Base-by-base conservation (phyloP, 140 eudicot genomes). In the Erigeron philadelphicus region DNA sequence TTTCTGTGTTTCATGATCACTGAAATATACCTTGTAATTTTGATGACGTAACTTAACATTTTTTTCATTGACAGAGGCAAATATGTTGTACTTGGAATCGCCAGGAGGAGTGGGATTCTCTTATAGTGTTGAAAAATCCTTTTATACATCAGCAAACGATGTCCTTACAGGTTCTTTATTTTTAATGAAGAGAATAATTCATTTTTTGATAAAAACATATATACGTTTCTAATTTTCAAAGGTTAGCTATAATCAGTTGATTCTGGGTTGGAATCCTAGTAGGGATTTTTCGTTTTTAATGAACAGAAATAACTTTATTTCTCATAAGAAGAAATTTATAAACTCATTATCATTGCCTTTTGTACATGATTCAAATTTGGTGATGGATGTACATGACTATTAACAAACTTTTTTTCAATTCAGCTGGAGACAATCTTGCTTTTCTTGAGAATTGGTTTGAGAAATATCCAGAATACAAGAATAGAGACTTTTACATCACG, bases 61-160 rank as follows among this genome's bases (percentile, higher is more conserved):
- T 10, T 60, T 44, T 68, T 31, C 38, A 49, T 68, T 70, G 13
- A 61, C 86, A 90, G 95, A 79, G 72, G 97, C 95, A 64, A 90
- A 90, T 65, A 83, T 90, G 90, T 68, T 90, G 70, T 90, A 83
- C 76, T 78, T 90, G 85, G 95, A 90, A 57, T 77, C 97, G 68
- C 97, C 97, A 25, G 95, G 88, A 68, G 97, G 95, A 75, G 93
- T 87, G 80, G 97, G 97, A 12, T 87, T 87, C 79, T 90, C 97
- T 11, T 87, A 77, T 70, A 79, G 90, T 21, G 69, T 76, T 3
- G 79, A 87, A 16, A 76, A 65, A 63, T 85, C 58, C 58, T 52
- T 49, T 35, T 52, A 53, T 68, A 0, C 74, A 25, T 64, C 77
- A 0, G 84, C 61, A 12, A 66, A 81, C 44, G 95, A 90, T 77